Evolutionary conservation across 129 eudicot species (phyloP).

Genomic region (Silybum marianum): DNA sequence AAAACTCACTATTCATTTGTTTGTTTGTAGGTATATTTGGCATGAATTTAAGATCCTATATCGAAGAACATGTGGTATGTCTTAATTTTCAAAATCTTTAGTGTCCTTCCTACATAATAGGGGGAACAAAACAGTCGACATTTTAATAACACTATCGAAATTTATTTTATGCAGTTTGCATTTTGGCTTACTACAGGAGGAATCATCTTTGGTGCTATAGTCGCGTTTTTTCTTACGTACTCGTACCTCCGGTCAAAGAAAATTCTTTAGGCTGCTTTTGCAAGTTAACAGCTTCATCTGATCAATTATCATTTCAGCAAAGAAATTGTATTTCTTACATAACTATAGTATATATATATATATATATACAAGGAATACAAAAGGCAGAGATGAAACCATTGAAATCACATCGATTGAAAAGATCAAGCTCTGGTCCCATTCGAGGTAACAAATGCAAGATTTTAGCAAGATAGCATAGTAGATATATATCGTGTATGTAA

Average conservation of each 20-base stretch:
- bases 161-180: slow-evolving; percentile 64
- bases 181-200: slow-evolving; percentile 96
- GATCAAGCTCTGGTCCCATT: slow-evolving; percentile 16
- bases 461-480: slow-evolving; percentile 5
- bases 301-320: slow-evolving; percentile 2
- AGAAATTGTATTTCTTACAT: background rate
- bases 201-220: slow-evolving; percentile 70
- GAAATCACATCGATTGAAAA: background rate
- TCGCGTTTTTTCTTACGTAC: slow-evolving; percentile 81
- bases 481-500: slow-evolving; percentile 4
- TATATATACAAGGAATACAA: background rate
- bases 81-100: slow-evolving; percentile 16
- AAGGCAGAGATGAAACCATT: slow-evolving; percentile 20
- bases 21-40: slow-evolving; percentile 84
- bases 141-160: background rate
- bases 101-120: background rate
- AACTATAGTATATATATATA: background rate
- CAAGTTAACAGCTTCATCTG: slow-evolving; percentile 21
- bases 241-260: slow-evolving; percentile 75
- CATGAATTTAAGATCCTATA: slow-evolving; percentile 95
- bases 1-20: background rate
- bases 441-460: slow-evolving; percentile 1
- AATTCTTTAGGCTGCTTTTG: slow-evolving; percentile 47
- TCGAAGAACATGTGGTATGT: slow-evolving; percentile 85
- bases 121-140: background rate